Evolutionary conservation across 495 filamentous ascomycete genomes (phyloP).

Genomic region (Aspergillus incahuasiensis): DNA sequence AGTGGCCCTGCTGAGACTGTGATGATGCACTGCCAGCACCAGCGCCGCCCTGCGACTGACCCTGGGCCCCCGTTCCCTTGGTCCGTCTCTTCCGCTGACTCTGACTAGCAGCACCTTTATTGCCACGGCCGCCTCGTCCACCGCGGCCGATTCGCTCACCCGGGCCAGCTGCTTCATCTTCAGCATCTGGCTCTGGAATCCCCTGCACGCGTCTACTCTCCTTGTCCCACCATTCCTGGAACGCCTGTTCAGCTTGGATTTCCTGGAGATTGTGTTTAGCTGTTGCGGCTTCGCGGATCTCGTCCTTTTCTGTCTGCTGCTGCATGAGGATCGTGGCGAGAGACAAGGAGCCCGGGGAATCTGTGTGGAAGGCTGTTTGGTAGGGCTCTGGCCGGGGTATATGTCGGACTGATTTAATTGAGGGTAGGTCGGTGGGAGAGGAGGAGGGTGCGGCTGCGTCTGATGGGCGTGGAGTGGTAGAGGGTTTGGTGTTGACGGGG

Average conservation of each 20-base stretch:
- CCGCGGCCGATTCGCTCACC: conserved; percentile 13
- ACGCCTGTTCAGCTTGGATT: conserved; percentile 93
- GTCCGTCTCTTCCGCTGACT: conserved; percentile 28
- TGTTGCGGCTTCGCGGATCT: conserved; percentile 69
- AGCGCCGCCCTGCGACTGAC: background rate
- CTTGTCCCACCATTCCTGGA: conserved; percentile 97
- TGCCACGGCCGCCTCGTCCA: conserved; percentile 28
- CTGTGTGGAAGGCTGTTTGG: conserved; percentile 31
- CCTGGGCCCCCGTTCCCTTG: conserved; percentile 17
- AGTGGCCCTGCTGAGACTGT: background rate
- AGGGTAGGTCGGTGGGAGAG: conserved; percentile 12
- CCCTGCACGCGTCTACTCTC: conserved; percentile 70
- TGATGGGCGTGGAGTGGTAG: conserved; percentile 16
- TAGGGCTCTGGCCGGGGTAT: conserved; percentile 38
- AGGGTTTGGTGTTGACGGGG: conserved; percentile 5
- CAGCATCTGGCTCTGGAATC: conserved; percentile 51
- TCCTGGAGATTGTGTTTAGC: conserved; percentile 84
- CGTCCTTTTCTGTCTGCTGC: conserved; percentile 79
- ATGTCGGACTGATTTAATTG: conserved; percentile 46
- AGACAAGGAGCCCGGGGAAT: conserved; percentile 59
- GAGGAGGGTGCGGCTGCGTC: conserved; percentile 14
- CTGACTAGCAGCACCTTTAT: conserved; percentile 3
- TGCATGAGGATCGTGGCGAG: conserved; percentile 86
- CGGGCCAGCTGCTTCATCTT: background rate
- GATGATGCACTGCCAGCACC: background rate